Evolutionary conservation across 1,284 basidiomycete genomes (phyloP).

Genomic region (Hymenochaete sp.): DNA sequence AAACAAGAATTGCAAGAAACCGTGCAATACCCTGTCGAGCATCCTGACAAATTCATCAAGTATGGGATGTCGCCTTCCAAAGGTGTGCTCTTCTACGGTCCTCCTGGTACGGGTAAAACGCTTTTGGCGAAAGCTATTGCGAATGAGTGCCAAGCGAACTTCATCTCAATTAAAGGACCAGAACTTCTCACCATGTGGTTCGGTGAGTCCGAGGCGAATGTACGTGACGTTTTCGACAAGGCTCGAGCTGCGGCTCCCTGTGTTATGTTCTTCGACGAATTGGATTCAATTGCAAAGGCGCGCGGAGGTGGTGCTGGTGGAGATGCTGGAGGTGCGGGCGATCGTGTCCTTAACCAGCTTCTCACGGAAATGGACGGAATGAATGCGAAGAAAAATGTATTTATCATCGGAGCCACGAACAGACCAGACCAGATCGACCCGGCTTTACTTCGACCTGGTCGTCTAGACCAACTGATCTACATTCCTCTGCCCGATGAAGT

Average conservation of each 20-base stretch:
- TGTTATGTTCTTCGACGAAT: slow-evolving; percentile 99
- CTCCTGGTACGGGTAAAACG: slow-evolving; percentile 96
- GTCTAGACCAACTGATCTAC: slow-evolving; percentile 93
- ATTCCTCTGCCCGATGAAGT: slow-evolving; percentile 91
- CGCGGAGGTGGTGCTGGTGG: slow-evolving; percentile 73
- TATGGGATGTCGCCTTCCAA: slow-evolving; percentile 99
- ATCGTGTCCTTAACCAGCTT: slow-evolving; percentile 96
- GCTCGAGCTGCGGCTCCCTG: slow-evolving; percentile 97
- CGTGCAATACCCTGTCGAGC: slow-evolving; percentile 98
- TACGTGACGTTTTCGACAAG: slow-evolving; percentile 99
- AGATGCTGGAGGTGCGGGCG: slow-evolving; percentile 91
- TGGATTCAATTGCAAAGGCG: slow-evolving; percentile 97
- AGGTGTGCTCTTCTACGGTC: slow-evolving; percentile 96
- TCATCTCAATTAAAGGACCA: slow-evolving; percentile 95
- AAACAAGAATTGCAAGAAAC: slow-evolving; percentile 99
- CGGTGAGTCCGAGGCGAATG: slow-evolving; percentile 99
- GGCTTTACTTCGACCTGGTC: slow-evolving; percentile 94
- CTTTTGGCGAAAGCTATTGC: slow-evolving; percentile 95
- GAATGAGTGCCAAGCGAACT: slow-evolving; percentile 99
- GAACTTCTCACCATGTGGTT: slow-evolving; percentile 99
- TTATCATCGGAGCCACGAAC: slow-evolving; percentile 98
- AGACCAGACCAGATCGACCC: slow-evolving; percentile 98
- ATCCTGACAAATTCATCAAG: slow-evolving; percentile 99
- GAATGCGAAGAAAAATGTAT: slow-evolving; percentile 99
- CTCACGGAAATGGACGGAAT: slow-evolving; percentile 99